These are phyloP conservation scores for Pelargonium cotyledonis DNA, from an alignment of 441 rosid genomes.

Conservation along the genomic window DNA sequence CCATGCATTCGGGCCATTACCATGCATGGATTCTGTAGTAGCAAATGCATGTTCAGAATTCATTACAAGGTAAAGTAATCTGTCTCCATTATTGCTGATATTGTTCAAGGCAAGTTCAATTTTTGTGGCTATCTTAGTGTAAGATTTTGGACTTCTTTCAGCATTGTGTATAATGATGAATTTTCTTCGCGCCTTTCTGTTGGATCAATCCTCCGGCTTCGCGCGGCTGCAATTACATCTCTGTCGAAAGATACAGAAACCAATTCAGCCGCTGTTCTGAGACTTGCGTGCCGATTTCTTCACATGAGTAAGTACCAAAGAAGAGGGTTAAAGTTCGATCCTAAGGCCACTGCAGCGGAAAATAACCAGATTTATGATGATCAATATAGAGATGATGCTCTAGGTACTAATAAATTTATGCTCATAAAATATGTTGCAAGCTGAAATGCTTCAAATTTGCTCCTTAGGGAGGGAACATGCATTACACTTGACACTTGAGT, in stretches of 20 bases:
- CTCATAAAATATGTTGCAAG: conserved; percentile 4
- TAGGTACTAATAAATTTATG: not conserved
- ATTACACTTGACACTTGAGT: too few species aligned
- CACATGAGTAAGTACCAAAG: conserved; percentile 33
- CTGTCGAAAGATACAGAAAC: conserved; percentile 58
- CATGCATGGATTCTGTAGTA: conserved; percentile 61
- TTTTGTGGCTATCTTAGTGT: conserved; percentile 11
- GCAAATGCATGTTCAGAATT: conserved; percentile 84
- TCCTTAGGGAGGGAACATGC: too few species aligned
- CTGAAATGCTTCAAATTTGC: not conserved
- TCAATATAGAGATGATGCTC: conserved; percentile 14
- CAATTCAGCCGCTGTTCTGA: conserved; percentile 48
- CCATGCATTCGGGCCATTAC: conserved; percentile 77
- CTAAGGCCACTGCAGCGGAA: conserved; percentile 12
- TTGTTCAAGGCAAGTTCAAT: conserved; percentile 16
- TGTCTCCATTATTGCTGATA: conserved; percentile 13
- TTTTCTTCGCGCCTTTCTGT: conserved; percentile 90
- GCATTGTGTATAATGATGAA: conserved; percentile 74
- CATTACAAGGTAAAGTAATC: conserved; percentile 57
- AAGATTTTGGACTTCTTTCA: conserved; percentile 41
- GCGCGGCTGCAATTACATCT: conserved; percentile 68
- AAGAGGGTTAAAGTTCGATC: conserved; percentile 10
- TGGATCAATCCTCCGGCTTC: conserved; percentile 79
- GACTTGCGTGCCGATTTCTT: conserved; percentile 68
- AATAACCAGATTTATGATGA: conserved; percentile 19